A percentile compares a stretch with the other conserved stretches of the same genome.
These are phyloP conservation scores for Sonneratia alba DNA, from an alignment of 345 rosid genomes.

Conservation along the genomic window DNA sequence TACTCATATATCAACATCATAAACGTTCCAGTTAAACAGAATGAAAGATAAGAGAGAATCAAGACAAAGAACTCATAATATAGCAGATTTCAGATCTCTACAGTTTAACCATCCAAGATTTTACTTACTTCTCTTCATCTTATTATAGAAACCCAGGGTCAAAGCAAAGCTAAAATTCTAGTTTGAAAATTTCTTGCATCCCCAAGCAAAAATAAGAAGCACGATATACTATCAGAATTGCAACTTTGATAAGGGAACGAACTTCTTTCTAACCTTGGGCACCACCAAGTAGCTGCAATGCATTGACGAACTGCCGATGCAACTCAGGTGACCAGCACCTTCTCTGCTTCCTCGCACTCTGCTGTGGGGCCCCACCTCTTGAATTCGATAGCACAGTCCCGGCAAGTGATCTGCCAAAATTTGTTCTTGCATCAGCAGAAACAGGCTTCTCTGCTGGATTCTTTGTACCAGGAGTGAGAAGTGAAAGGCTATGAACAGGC, in stretches of 20 bases:
- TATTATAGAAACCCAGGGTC: background rate
- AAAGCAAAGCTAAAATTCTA: background rate
- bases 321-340: slow-evolving; percentile 95
- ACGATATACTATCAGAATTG: background rate
- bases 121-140: background rate
- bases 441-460: slow-evolving; percentile 46
- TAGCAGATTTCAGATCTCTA: no score
- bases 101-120: background rate
- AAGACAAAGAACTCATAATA: no score
- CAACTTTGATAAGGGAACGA: background rate
- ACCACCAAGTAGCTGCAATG: slow-evolving; percentile 86
- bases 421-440: slow-evolving; percentile 32
- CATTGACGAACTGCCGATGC: slow-evolving; percentile 73
- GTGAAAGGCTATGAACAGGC: slow-evolving; percentile 34
- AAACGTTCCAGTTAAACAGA: no score
- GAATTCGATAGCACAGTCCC: slow-evolving; percentile 26
- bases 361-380: slow-evolving; percentile 32
- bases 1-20: no score
- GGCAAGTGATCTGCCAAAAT: slow-evolving; percentile 32
- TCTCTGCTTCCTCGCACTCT: slow-evolving; percentile 67
- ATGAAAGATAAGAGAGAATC: no score
- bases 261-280: slow-evolving; percentile 48
- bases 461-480: slow-evolving; percentile 43
- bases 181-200: background rate
- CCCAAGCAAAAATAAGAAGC: background rate